phyloP scores from a whole-genome alignment of 768 basidiomycete genomes.

The Mycena venus region DNA sequence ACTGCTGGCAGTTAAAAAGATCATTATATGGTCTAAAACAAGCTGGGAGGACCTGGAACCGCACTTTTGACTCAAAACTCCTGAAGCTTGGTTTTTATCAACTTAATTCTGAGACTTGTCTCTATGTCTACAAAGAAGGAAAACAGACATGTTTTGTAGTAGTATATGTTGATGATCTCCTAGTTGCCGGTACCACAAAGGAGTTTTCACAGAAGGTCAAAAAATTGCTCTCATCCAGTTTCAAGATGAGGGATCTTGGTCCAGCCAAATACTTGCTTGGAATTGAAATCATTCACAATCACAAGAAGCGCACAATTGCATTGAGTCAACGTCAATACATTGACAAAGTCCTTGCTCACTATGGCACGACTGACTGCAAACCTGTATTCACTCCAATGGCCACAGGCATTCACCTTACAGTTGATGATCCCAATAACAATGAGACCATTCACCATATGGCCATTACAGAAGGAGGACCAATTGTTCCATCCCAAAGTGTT shows the following conservation, averaged over 20 bases:
- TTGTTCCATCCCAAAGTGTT: not conserved
- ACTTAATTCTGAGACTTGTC: too few relatives aligned
- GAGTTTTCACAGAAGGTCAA: too few relatives aligned
- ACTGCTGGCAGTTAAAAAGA: not conserved
- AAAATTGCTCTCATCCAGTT: not conserved
- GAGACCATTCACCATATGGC: not conserved
- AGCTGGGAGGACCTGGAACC: too few relatives aligned
- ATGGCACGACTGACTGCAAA: not conserved
- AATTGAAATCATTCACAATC: too few relatives aligned
- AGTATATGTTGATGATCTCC: too few relatives aligned
- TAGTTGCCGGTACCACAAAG: too few relatives aligned
- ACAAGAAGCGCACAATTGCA: too few relatives aligned
- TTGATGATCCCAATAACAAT: not conserved
- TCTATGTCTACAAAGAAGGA: too few relatives aligned
- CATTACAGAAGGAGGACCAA: not conserved
- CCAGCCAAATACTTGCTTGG: not conserved
- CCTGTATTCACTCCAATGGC: not conserved
- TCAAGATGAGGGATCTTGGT: not conserved
- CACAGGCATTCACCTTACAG: not conserved
- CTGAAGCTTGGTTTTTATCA: too few relatives aligned
- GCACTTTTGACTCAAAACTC: too few relatives aligned
- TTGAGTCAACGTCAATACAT: too few relatives aligned
- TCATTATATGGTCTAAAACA: not conserved
- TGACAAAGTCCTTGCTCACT: not conserved
- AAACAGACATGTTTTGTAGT: too few relatives aligned